Percentiles rank a stretch among this genome's conserved stretches.
These are phyloP conservation scores for Trypanosoma cruzi DNA, from an alignment of 208 protist species.

Conservation along the genomic window DNA sequence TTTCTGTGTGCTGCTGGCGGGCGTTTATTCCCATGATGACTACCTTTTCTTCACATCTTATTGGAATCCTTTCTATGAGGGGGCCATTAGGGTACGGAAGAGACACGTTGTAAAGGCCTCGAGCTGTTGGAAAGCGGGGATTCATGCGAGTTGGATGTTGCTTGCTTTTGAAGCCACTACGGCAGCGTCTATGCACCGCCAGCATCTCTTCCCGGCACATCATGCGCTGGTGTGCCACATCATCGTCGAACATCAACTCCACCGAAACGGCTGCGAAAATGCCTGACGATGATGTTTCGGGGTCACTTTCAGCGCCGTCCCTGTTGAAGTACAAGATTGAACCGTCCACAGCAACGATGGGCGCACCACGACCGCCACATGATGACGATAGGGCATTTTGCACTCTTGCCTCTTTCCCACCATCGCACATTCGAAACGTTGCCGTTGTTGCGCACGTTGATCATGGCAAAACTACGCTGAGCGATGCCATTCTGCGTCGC, in stretches of 20 bases:
- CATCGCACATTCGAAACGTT: constrained; percentile 85
- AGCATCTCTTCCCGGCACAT: constrained; percentile 5
- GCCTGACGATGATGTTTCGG: neutral
- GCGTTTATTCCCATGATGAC: neutral
- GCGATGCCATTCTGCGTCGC: constrained; percentile 84
- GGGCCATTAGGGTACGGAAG: neutral
- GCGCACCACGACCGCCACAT: constrained; percentile 12
- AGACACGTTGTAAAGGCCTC: neutral
- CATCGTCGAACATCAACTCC: neutral
- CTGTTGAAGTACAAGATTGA: constrained; percentile 19
- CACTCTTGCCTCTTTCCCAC: constrained; percentile 48
- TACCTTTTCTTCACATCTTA: constrained; percentile 4
- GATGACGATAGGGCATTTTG: constrained; percentile 16
- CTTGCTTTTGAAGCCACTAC: neutral
- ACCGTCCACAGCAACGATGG: constrained; percentile 21
- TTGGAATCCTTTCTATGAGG: neutral
- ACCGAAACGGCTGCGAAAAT: neutral
- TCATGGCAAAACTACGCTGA: constrained; percentile 94
- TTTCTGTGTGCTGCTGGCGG: neutral
- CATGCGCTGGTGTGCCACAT: constrained; percentile 11
- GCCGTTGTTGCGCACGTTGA: constrained; percentile 93
- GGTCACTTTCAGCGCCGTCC: neutral
- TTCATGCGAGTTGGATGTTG: neutral
- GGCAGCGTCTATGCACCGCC: neutral
- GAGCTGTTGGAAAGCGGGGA: neutral